Percentiles rank a stretch among this genome's conserved stretches.
Evolutionary conservation across 2,329 filamentous ascomycete species (phyloP).

Genomic region (Colletotrichum melonis): DNA sequence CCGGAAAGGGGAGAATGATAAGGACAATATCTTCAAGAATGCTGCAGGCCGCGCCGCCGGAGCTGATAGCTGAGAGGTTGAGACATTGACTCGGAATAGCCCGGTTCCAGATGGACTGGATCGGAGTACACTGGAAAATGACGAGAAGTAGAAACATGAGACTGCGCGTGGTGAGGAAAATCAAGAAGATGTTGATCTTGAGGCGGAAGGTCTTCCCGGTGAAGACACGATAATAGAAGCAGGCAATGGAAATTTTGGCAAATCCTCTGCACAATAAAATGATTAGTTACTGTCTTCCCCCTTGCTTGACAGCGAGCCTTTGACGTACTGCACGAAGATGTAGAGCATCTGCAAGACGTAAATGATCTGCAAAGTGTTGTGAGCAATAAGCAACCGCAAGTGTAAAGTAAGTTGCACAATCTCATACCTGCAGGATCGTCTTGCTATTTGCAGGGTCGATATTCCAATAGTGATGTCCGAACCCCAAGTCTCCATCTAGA

Average conservation of each 20-base stretch:
- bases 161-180: conserved; percentile 26
- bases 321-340: conserved; percentile 34
- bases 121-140: conserved; percentile 37
- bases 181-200: background rate
- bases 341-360: conserved; percentile 40
- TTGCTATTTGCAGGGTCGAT: conserved; percentile 29
- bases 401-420: background rate
- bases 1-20: conserved; percentile 31
- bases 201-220: conserved; percentile 12
- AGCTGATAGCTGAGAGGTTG: conserved; percentile 19
- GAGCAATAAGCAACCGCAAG: background rate
- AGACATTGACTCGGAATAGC: conserved; percentile 20
- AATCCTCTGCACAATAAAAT: background rate
- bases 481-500: conserved; percentile 30
- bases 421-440: conserved; percentile 23
- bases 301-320: fast-evolving
- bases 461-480: conserved; percentile 40
- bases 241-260: conserved; percentile 40
- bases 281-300: background rate
- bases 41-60: conserved; percentile 24
- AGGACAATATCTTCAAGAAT: conserved; percentile 34
- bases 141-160: conserved; percentile 36
- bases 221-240: conserved; percentile 40
- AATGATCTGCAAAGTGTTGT: conserved; percentile 24
- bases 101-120: conserved; percentile 35